Evolutionary conservation across 257 asterid genomes (phyloP).

Genomic region (Linaria vulgaris): DNA sequence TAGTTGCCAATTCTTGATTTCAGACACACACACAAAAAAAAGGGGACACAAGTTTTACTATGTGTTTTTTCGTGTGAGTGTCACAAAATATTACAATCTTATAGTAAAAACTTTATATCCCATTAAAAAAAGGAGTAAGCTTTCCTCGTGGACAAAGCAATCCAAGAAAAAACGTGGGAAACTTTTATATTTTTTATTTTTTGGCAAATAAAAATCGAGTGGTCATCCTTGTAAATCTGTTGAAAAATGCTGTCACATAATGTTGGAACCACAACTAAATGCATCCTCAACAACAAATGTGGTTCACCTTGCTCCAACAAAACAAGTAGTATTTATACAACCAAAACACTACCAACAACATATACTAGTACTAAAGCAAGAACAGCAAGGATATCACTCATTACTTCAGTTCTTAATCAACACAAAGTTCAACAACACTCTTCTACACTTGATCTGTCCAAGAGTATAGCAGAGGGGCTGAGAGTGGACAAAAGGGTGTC

Average conservation of each 20-base stretch:
- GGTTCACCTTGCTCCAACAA: constrained; percentile 39
- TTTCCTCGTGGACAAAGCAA: constrained; percentile 23
- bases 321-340: constrained; percentile 19
- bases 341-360: constrained; percentile 16
- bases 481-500: background rate
- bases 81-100: background rate
- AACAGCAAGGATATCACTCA: constrained; percentile 9
- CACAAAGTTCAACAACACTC: background rate
- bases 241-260: constrained; percentile 17
- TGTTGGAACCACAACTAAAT: constrained; percentile 1
- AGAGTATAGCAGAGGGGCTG: background rate
- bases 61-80: background rate
- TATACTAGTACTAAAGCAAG: no score
- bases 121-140: background rate
- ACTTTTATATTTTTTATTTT: background rate
- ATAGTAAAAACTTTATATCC: background rate
- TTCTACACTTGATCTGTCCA: constrained; percentile 18
- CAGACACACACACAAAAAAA: background rate
- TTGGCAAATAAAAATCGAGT: background rate
- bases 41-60: no score
- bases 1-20: background rate
- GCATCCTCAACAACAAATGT: constrained; percentile 27
- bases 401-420: background rate
- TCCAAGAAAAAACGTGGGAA: constrained; percentile 19
- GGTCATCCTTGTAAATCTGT: constrained; percentile 14